A percentile compares a stretch with the other conserved stretches of the same genome.
These are phyloP conservation scores for Cryphonectria parasitica DNA, from an alignment of 2,329 filamentous ascomycete genomes.

Conservation along the genomic window DNA sequence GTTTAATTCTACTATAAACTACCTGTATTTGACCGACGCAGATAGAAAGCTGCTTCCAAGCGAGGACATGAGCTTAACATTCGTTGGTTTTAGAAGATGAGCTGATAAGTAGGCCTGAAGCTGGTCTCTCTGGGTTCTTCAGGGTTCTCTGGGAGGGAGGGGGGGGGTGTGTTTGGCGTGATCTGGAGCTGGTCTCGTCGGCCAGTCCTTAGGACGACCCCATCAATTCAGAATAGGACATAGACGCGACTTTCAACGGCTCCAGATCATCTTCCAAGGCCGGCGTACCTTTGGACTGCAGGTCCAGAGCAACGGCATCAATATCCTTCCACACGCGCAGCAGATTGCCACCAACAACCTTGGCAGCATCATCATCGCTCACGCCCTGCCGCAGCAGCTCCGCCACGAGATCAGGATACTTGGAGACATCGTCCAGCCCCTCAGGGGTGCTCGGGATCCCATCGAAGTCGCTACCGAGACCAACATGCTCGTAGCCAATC, in stretches of 20 bases:
- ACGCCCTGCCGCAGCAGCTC: conserved; percentile 76
- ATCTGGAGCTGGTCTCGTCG: neutral
- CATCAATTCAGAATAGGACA: neutral
- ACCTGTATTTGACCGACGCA: too few species aligned
- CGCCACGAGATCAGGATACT: conserved; percentile 77
- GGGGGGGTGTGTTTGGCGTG: too few species aligned
- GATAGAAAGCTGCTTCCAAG: neutral
- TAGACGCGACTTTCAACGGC: conserved; percentile 28
- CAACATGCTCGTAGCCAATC: conserved; percentile 87
- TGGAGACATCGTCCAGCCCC: conserved; percentile 83
- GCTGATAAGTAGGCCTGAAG: neutral
- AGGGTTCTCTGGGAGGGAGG: neutral
- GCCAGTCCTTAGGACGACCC: neutral
- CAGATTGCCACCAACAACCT: conserved; percentile 79
- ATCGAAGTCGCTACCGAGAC: conserved; percentile 89
- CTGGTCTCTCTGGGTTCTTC: neutral
- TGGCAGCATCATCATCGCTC: conserved; percentile 72
- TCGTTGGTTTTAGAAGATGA: neutral
- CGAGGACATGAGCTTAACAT: neutral
- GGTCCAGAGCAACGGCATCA: conserved; percentile 68
- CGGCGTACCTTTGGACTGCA: conserved; percentile 63
- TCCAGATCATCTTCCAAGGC: conserved; percentile 58
- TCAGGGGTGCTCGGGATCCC: conserved; percentile 68
- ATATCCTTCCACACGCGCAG: conserved; percentile 83
- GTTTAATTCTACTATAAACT: neutral